These are phyloP conservation scores for Cornus florida DNA, from an alignment of 148 eudicot species.

Conservation along the genomic window DNA sequence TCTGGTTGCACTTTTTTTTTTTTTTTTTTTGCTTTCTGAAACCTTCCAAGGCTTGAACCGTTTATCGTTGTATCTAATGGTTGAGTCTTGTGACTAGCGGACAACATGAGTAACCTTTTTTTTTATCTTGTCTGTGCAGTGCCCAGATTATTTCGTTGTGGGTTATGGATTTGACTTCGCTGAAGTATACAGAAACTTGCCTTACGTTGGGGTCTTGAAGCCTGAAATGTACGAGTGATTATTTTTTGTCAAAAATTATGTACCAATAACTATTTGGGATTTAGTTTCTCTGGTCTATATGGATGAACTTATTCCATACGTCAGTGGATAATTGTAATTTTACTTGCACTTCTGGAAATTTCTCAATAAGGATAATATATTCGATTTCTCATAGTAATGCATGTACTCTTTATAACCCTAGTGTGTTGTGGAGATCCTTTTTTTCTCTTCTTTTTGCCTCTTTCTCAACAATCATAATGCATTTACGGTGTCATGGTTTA, in stretches of 20 bases:
- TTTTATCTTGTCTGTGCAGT: slow-evolving; percentile 40
- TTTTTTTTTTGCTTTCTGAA: neutral
- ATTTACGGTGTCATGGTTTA: too few species aligned
- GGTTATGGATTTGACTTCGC: slow-evolving; percentile 91
- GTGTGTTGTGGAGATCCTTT: too few species aligned
- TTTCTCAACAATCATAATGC: too few species aligned
- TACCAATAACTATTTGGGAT: neutral
- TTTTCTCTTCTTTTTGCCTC: too few species aligned
- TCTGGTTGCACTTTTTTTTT: neutral
- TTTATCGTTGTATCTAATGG: neutral
- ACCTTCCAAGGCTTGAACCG: neutral
- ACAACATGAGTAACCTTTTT: neutral
- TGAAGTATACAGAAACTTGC: slow-evolving; percentile 82
- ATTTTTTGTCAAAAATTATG: neutral
- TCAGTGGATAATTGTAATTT: too few species aligned
- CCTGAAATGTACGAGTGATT: slow-evolving; percentile 62
- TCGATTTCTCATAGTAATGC: too few species aligned
- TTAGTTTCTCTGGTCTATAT: too few species aligned
- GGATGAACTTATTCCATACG: neutral
- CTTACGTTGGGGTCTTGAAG: slow-evolving; percentile 83
- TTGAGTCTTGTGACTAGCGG: neutral
- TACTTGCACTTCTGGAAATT: neutral
- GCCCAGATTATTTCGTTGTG: slow-evolving; percentile 78
- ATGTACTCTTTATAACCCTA: too few species aligned
- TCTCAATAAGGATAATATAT: too few species aligned